phyloP scores from a whole-genome alignment of 2,329 filamentous ascomycete species.

The Sclerotinia trifoliorum region DNA sequence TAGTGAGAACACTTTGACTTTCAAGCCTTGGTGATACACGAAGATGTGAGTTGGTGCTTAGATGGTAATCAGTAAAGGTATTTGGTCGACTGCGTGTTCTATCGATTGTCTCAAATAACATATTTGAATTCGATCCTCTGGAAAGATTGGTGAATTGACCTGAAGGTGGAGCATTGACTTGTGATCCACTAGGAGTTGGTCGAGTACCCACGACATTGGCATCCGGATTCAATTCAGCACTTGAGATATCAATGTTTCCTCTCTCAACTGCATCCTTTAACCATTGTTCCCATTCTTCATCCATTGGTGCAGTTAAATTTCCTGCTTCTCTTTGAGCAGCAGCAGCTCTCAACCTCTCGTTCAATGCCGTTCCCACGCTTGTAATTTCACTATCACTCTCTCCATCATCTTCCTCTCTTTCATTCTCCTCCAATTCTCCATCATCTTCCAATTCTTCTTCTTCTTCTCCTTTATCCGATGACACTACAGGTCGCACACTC shows the following conservation, averaged over 20 bases:
- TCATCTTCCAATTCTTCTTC: conserved; percentile 43
- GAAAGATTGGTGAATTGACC: not conserved
- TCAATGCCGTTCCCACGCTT: conserved; percentile 61
- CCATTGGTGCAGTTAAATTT: conserved; percentile 57
- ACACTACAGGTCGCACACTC: conserved; percentile 24
- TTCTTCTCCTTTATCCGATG: conserved; percentile 26
- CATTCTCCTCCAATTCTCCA: conserved; percentile 37
- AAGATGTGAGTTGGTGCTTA: too few relatives aligned
- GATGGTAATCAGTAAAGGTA: not conserved
- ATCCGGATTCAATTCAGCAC: conserved; percentile 35
- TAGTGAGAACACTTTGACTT: too few relatives aligned
- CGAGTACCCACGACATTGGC: conserved; percentile 41
- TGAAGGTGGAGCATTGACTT: not conserved
- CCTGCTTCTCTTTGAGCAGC: conserved; percentile 63
- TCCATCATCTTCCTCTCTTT: conserved; percentile 44
- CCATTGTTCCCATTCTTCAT: conserved; percentile 74
- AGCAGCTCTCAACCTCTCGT: conserved; percentile 63
- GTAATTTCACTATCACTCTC: conserved; percentile 54
- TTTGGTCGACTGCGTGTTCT: not conserved
- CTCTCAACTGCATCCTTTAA: conserved; percentile 68
- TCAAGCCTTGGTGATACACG: too few relatives aligned
- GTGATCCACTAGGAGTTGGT: conserved; percentile 35
- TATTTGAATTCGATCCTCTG: not conserved
- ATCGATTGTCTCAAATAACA: not conserved
- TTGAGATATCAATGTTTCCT: conserved; percentile 53